A percentile compares a stretch with the other conserved stretches of the same genome.
Conservation (phyloP, 305 asterid genomes). For the Fraxinus angustifolia region DNA sequence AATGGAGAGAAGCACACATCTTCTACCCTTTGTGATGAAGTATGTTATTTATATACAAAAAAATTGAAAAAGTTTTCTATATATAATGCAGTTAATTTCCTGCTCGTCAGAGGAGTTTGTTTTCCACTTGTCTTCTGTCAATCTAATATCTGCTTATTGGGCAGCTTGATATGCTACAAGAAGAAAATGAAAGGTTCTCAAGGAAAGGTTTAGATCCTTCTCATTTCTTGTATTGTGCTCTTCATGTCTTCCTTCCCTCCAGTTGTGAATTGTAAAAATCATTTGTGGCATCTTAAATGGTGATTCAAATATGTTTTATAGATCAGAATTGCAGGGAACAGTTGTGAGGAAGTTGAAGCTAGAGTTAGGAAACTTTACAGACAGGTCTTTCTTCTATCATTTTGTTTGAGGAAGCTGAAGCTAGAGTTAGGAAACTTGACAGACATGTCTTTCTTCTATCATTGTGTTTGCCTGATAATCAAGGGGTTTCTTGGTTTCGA, state of each 20-base stretch:
- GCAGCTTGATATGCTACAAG: conserved; percentile 93
- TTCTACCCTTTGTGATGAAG: conserved; percentile 85
- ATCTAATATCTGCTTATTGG: conserved; percentile 35
- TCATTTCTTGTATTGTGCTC: conserved; percentile 16
- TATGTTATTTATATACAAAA: conserved; percentile 26
- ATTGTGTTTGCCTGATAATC: conserved; percentile 20
- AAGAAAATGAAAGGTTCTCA: conserved; percentile 74
- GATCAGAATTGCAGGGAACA: conserved; percentile 77
- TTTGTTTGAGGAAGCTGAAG: conserved; percentile 61
- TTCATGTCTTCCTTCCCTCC: conserved; percentile 11
- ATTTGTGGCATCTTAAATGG: conserved; percentile 24
- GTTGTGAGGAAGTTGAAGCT: conserved; percentile 65
- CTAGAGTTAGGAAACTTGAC: conserved; percentile 93
- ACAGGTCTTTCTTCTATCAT: conserved; percentile 49
- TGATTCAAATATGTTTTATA: conserved; percentile 27
- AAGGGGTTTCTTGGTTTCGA: conserved; percentile 18
- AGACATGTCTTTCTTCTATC: conserved; percentile 56
- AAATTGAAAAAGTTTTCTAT: conserved; percentile 11
- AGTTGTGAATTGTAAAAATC: conserved; percentile 17
- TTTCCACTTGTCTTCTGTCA: conserved; percentile 22
- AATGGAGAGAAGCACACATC: conserved; percentile 60
- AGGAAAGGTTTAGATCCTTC: conserved; percentile 57
- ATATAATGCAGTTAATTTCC: conserved; percentile 16
- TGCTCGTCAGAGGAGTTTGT: not conserved
- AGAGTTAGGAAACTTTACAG: conserved; percentile 95